Evolutionary conservation across 352 stramenopile species (phyloP), one percentile per base, ranked within the genome.

Genomic region (Phytophthora lateralis): DNA sequence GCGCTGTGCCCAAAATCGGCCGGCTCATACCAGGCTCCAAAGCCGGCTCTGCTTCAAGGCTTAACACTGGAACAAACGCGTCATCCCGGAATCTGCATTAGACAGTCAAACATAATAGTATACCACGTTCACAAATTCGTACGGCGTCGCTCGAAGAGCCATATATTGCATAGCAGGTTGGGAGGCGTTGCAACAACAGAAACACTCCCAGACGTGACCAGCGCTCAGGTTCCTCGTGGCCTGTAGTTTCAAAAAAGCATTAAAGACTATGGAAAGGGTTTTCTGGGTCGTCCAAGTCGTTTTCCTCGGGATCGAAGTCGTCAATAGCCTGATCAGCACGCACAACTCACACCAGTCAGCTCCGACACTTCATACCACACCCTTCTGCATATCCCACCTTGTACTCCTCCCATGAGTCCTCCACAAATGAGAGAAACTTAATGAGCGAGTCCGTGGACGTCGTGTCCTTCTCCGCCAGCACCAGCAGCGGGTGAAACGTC

Each of bases 331-430:
- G 26, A 15, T 42, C 20, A 29, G 7, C 12, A 32, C 15, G 15
- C 15, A 42, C 37, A 52, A 37, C 37, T 2, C 32, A 39, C 10
- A 34, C 1, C 18, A 60, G 53, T 61, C 43, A 52, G 21, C 45
- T 41, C 17, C 39, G 18, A 8, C 27, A 27, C 30, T 21, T n/a
- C 4, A 3, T 15, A 20, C 21, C n/a, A 11, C 35, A 42, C n/a
- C 3, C 34, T 29, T 38, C 7, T 17, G 4, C 32, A 55, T 24
- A 38, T 27, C 47, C 30, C 38, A 88, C 78, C 72, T 87, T 85
- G 71, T 77, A 79, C 45, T 89, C 82, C 26, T 80, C 72, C 82
- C 82, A 89, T 18, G 71, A 71, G 24, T 88, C 69, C 29, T 92
- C 82, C 5, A 92, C 63, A 57, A 88, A 89, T 7, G 68, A 68